These are phyloP conservation scores for Parachaetomium inaequale DNA, from an alignment of 495 filamentous ascomycete species.

Conservation along the genomic window DNA sequence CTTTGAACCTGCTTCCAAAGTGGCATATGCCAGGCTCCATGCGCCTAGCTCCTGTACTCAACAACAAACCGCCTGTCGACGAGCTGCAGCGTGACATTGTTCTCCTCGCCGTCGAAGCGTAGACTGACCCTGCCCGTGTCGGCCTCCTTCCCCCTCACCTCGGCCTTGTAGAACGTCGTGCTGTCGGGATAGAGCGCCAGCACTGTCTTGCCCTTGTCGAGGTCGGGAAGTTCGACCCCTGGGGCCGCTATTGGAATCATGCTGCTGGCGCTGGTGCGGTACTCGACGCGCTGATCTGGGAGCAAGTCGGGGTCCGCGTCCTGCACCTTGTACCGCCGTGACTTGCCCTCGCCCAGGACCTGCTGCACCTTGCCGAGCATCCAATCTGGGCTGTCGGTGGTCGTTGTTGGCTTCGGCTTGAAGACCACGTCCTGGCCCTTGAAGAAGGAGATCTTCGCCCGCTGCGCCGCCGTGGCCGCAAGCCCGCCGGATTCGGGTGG, in stretches of 20 bases:
- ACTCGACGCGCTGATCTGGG: conserved; percentile 67
- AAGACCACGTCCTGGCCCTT: conserved; percentile 83
- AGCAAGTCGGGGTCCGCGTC: conserved; percentile 82
- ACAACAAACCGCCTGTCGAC: conserved; percentile 77
- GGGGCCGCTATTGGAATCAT: conserved; percentile 71
- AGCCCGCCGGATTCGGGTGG: conserved; percentile 39
- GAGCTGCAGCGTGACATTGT: conserved; percentile 70
- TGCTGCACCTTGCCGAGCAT: conserved; percentile 86
- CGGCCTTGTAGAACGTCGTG: conserved; percentile 95
- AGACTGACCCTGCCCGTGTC: conserved; percentile 52
- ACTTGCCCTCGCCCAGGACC: conserved; percentile 80
- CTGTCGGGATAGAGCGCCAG: conserved; percentile 85
- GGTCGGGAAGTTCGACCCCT: conserved; percentile 58
- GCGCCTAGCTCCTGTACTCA: conserved; percentile 52
- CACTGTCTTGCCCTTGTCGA: conserved; percentile 74
- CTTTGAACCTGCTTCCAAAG: no score
- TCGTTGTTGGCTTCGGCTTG: conserved; percentile 68
- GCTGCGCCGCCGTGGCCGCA: conserved; percentile 30
- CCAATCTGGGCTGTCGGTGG: conserved; percentile 69
- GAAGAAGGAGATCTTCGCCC: conserved; percentile 52
- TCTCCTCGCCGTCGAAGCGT: conserved; percentile 84
- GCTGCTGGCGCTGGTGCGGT: conserved; percentile 70
- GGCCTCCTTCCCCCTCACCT: conserved; percentile 72
- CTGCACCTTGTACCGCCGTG: conserved; percentile 90
- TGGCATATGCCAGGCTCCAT: not conserved